Evolutionary conservation across 371 early-diverging fungal genomes (phyloP).

Genomic region (Mortierella sp.): DNA sequence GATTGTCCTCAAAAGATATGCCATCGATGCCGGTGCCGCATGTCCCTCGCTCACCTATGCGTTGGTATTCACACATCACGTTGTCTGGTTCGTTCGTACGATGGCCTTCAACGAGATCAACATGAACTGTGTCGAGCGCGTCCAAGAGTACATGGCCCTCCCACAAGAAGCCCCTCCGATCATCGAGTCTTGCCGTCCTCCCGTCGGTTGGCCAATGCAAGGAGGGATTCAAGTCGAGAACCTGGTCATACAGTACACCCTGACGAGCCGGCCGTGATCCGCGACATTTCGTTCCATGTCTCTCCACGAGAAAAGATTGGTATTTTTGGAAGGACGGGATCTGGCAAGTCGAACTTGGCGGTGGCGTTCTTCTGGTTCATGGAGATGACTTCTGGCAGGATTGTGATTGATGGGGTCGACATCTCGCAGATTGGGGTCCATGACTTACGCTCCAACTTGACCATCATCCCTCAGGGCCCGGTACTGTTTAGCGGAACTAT

Average conservation of each 20-base stretch:
- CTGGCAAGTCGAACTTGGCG: slow-evolving; percentile 78
- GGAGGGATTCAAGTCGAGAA: slow-evolving; percentile 75
- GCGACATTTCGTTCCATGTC: slow-evolving; percentile 72
- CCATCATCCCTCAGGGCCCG: slow-evolving; percentile 72
- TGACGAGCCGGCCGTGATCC: slow-evolving; percentile 75
- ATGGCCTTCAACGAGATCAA: slow-evolving; percentile 87
- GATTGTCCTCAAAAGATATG: slow-evolving; percentile 59
- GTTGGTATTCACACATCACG: slow-evolving; percentile 72
- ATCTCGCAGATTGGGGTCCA: slow-evolving; percentile 74
- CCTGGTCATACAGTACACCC: slow-evolving; percentile 77
- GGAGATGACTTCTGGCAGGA: slow-evolving; percentile 71
- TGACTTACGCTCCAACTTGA: slow-evolving; percentile 67
- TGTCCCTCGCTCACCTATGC: slow-evolving; percentile 85
- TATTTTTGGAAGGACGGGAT: slow-evolving; percentile 71
- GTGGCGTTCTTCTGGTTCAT: slow-evolving; percentile 81
- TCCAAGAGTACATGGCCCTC: slow-evolving; percentile 79
- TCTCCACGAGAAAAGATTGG: slow-evolving; percentile 72
- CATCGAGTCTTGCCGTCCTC: slow-evolving; percentile 62
- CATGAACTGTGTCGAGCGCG: slow-evolving; percentile 89
- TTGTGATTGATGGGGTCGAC: slow-evolving; percentile 79
- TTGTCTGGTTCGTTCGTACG: slow-evolving; percentile 83
- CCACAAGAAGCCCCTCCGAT: slow-evolving; percentile 77
- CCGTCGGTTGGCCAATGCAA: slow-evolving; percentile 76
- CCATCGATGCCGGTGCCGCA: slow-evolving; percentile 80
- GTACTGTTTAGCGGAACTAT: slow-evolving; percentile 70